Percentiles rank a stretch among this genome's conserved stretches.
phyloP scores from a whole-genome alignment of 139 green algal species.

The Coelastrella sp. region DNA sequence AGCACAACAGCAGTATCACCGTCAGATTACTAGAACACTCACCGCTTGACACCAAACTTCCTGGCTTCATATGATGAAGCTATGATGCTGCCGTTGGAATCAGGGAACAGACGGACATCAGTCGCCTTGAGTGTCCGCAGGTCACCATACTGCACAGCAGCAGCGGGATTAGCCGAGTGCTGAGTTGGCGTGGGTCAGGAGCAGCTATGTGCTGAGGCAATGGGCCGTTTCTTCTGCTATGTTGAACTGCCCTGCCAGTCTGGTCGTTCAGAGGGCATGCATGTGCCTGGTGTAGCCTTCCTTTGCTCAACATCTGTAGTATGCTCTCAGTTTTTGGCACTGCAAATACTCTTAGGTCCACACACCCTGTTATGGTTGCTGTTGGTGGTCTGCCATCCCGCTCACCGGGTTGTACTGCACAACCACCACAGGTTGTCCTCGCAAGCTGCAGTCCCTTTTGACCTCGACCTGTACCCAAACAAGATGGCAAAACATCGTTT shows the following conservation, averaged over 20 bases:
- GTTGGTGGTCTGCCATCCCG: conserved; percentile 23
- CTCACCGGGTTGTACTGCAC: conserved; percentile 83
- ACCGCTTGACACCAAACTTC: conserved; percentile 78
- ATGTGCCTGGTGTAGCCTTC: too few relatives aligned
- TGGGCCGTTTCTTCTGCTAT: too few relatives aligned
- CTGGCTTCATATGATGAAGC: conserved; percentile 80
- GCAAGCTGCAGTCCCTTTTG: conserved; percentile 54
- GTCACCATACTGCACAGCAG: conserved; percentile 39
- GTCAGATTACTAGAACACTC: neutral
- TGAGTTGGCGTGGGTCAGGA: neutral
- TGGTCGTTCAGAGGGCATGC: too few relatives aligned
- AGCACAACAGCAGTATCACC: neutral
- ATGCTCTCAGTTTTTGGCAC: neutral
- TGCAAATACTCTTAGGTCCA: neutral
- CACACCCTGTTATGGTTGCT: neutral
- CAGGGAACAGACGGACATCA: conserved; percentile 61
- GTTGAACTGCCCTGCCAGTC: too few relatives aligned
- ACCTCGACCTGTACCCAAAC: conserved; percentile 57
- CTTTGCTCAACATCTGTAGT: neutral
- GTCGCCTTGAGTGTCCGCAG: neutral
- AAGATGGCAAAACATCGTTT: neutral
- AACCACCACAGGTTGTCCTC: conserved; percentile 67
- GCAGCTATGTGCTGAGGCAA: neutral
- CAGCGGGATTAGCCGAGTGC: neutral
- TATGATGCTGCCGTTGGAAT: conserved; percentile 80